Evolutionary conservation across 495 filamentous ascomycete genomes (phyloP), one percentile per base, ranked within the genome.

Genomic region (Penicillium silybi): DNA sequence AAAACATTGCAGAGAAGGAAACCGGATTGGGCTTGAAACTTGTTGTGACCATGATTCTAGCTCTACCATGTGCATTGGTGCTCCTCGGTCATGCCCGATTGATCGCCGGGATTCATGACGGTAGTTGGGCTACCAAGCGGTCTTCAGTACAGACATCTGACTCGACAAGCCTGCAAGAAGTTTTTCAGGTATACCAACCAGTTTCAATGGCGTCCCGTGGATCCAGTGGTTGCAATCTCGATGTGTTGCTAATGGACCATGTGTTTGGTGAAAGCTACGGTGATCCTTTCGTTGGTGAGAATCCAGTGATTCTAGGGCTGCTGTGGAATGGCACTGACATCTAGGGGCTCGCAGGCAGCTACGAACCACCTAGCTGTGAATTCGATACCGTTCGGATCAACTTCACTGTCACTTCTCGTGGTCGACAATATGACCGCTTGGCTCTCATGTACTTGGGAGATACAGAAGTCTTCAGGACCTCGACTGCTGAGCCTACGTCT

Each of bases 311-410:
- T 4, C 9, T 17, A 26, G 3, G 32, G 20, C 17, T 47, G 29
- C 5, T 20, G 22, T 8, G 25, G 16, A 23, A 8, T 41, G n/a
- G 2, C 13, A 25, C 40, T 51, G 17, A 51, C 41, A 4, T 35
- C 2, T 10, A 26, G 15, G 11, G 48, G 18, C 9, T 39, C 18
- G n/a, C 54, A 90, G 85, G 82, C 27, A 69, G 71, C 27, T 92
- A 90, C 53, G 76, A 67, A 0, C 91, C 91, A 1, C 86, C 86
- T 1, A 56, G 64, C 5, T 92, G 87, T 65, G 61, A 76, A 6
- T 95, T 92, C 71, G 93, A 92, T 54, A 78, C 85, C 11, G 83
- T 92, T 15, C 78, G 80, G 19, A 85, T 95, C 66, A 95, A 93
- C 61, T 78, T 96, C 46, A 95, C 87, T 0, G 85, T 90, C 26